phyloP scores from a whole-genome alignment of 495 filamentous ascomycete genomes.

The Penicillium argentinense region DNA sequence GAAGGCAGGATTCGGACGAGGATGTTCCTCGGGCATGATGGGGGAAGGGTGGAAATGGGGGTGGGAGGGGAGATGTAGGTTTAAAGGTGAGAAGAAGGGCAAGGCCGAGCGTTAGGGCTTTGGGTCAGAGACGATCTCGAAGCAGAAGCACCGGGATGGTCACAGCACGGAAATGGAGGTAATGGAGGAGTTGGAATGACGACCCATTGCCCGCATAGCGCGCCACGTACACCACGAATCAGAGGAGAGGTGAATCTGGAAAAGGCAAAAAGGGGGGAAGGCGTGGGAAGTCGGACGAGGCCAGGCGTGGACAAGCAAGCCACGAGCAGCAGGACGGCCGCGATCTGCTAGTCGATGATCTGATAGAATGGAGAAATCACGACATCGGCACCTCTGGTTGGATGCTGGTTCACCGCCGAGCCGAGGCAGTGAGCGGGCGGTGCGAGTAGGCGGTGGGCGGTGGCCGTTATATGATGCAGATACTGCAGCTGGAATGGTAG shows the following conservation, averaged over 20 bases:
- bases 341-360: constrained; percentile 42
- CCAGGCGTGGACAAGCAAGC: no score
- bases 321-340: constrained; percentile 6
- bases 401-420: constrained; percentile 32
- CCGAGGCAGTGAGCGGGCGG: not conserved
- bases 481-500: no score
- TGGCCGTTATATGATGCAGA: no score
- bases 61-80: constrained; percentile 4
- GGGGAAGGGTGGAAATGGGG: constrained; percentile 14
- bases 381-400: constrained; percentile 43
- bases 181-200: no score
- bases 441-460: not conserved
- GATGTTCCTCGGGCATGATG: constrained; percentile 44
- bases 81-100: constrained; percentile 11
- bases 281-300: not conserved
- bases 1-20: constrained; percentile 31
- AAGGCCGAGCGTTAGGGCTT: not conserved
- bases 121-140: no score
- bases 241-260: not conserved
- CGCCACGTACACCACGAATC: constrained; percentile 31
- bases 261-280: constrained; percentile 5
- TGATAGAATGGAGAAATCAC: constrained; percentile 55
- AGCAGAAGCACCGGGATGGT: no score
- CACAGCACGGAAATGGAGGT: no score
- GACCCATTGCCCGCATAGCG: constrained; percentile 27